These are phyloP conservation scores for Dimargaris cristalligena DNA, from an alignment of 192 early-diverging fungal genomes.

Conservation along the genomic window DNA sequence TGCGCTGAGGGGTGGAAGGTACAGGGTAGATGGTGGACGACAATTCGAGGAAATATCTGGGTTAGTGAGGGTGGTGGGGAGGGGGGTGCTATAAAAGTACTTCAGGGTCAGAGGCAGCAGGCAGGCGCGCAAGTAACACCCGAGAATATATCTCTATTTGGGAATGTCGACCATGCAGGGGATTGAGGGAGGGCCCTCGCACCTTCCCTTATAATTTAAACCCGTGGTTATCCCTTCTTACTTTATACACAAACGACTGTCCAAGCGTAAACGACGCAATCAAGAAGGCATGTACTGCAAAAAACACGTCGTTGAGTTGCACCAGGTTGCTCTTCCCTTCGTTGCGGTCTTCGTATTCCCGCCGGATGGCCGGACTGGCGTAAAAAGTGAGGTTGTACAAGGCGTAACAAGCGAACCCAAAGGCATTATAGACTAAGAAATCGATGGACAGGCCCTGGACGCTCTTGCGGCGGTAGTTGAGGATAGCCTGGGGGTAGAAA, in stretches of 20 bases:
- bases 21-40: too few relatives aligned
- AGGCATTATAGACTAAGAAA: slow-evolving; percentile 71
- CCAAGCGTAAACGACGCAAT: slow-evolving; percentile 38
- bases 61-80: too few relatives aligned
- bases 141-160: too few relatives aligned
- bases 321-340: slow-evolving; percentile 53
- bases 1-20: slow-evolving; percentile 15
- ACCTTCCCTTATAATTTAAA: too few relatives aligned
- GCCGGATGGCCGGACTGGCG: slow-evolving; percentile 38
- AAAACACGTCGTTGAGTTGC: slow-evolving; percentile 70
- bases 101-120: too few relatives aligned
- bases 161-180: too few relatives aligned
- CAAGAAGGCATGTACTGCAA: slow-evolving; percentile 66
- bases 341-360: slow-evolving; percentile 54
- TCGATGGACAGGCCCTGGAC: slow-evolving; percentile 81
- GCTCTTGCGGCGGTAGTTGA: slow-evolving; percentile 61
- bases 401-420: slow-evolving; percentile 75
- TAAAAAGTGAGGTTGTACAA: slow-evolving; percentile 66
- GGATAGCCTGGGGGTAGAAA: slow-evolving; percentile 74
- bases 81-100: too few relatives aligned
- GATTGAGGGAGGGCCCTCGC: too few relatives aligned
- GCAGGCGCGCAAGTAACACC: too few relatives aligned
- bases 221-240: slow-evolving; percentile 15
- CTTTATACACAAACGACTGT: slow-evolving; percentile 53
- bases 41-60: too few relatives aligned